Evolutionary conservation across 768 basidiomycete species (phyloP).

Genomic region (Candolleomyces aberdarensis): DNA sequence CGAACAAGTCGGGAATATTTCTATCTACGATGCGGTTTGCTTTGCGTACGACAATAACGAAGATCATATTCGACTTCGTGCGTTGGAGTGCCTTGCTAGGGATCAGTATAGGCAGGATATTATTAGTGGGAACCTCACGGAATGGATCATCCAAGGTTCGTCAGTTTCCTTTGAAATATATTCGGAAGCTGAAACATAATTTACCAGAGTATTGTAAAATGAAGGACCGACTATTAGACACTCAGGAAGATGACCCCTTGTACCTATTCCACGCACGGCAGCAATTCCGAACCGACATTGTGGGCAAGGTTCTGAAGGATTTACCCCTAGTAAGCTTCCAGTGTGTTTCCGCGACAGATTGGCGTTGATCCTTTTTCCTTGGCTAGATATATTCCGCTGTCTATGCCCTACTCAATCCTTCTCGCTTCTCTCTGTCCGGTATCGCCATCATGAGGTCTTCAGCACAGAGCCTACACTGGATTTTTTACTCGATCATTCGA

Average conservation of each 20-base stretch:
- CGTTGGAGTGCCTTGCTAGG: slow-evolving; percentile 15
- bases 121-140: slow-evolving; percentile 2
- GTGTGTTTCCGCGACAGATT: no score
- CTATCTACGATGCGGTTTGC: slow-evolving; percentile 4
- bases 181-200: no score
- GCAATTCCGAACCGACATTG: no score
- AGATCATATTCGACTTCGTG: slow-evolving; percentile 26
- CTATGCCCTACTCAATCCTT: slow-evolving; percentile 15
- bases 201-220: no score
- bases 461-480: slow-evolving; percentile 10
- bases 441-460: slow-evolving; percentile 23
- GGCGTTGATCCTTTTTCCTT: no score
- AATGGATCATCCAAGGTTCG: slow-evolving; percentile 7
- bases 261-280: no score
- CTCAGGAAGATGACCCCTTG: no score
- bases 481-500: slow-evolving; percentile 10
- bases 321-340: no score
- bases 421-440: slow-evolving; percentile 15
- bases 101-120: slow-evolving; percentile 5
- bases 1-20: not conserved
- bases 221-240: no score
- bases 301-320: no score
- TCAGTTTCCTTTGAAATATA: not conserved
- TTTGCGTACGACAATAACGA: slow-evolving; percentile 17
- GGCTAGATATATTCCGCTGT: not conserved